These are phyloP conservation scores for Kwoniella dejecticola DNA, from an alignment of 768 basidiomycete species.

Conservation along the genomic window DNA sequence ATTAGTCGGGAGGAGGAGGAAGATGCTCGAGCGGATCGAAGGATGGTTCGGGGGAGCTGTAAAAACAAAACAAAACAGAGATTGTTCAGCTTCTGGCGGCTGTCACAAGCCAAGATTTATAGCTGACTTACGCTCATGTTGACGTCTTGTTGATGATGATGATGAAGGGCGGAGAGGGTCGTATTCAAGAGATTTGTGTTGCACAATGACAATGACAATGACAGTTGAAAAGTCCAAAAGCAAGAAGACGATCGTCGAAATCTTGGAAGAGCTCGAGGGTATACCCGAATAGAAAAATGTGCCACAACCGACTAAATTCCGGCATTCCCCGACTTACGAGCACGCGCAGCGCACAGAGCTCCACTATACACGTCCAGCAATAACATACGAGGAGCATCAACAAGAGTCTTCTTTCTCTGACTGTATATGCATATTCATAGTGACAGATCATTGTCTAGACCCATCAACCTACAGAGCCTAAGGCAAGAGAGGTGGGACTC, in stretches of 20 bases:
- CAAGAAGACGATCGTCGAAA: constrained; percentile 10
- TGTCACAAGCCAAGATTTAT: too few species aligned
- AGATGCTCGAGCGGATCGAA: constrained; percentile 23
- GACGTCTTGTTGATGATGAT: neutral
- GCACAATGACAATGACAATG: too few species aligned
- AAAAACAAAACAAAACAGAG: neutral
- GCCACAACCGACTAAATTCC: constrained; percentile 9
- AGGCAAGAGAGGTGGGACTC: too few species aligned
- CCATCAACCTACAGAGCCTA: too few species aligned
- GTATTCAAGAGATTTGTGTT: neutral
- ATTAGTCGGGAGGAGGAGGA: constrained; percentile 21
- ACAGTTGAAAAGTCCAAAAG: neutral
- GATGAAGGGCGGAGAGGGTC: too few species aligned
- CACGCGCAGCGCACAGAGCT: constrained; percentile 1
- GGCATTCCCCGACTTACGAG: neutral
- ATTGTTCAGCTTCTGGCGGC: neutral
- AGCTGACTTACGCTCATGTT: constrained; percentile 23
- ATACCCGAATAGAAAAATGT: neutral
- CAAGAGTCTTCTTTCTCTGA: neutral
- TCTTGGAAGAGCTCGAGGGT: neutral
- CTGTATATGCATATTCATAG: too few species aligned
- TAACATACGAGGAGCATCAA: constrained; percentile 4
- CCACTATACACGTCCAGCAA: constrained; percentile 19
- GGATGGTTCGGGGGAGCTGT: constrained; percentile 23
- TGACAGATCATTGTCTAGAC: too few species aligned